Evolutionary conservation across 2,329 filamentous ascomycete species (phyloP).

Genomic region (Stachybotrys echinatus): DNA sequence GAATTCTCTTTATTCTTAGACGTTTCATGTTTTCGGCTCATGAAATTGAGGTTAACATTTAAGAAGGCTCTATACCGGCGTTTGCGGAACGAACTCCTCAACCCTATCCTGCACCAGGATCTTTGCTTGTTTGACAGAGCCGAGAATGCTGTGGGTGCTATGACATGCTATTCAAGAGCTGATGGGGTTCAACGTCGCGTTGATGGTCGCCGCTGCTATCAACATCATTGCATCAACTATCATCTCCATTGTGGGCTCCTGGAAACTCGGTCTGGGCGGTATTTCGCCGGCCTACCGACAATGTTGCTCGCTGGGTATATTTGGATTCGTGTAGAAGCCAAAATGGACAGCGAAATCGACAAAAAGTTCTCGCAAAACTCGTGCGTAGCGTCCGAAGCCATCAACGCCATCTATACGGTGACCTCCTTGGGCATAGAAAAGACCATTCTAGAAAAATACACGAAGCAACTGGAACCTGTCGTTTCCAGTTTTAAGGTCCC

Average conservation of each 20-base stretch:
- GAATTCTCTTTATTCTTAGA: neutral
- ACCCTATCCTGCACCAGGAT: slow-evolving; percentile 31
- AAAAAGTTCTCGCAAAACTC: slow-evolving; percentile 24
- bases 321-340: slow-evolving; percentile 28
- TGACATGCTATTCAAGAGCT: slow-evolving; percentile 34
- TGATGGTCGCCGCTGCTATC: slow-evolving; percentile 31
- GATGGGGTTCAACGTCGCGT: slow-evolving; percentile 35
- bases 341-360: slow-evolving; percentile 24
- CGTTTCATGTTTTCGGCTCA: neutral
- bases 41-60: neutral
- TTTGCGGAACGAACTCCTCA: slow-evolving; percentile 25
- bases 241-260: slow-evolving; percentile 37
- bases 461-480: slow-evolving; percentile 18
- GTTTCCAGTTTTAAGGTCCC: slow-evolving; percentile 14
- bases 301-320: slow-evolving; percentile 24
- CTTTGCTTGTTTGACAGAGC: slow-evolving; percentile 35
- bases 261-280: slow-evolving; percentile 44
- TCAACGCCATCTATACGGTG: slow-evolving; percentile 28
- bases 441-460: slow-evolving; percentile 17
- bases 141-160: slow-evolving; percentile 32
- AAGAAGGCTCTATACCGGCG: slow-evolving; percentile 10
- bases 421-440: slow-evolving; percentile 31
- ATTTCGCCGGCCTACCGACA: slow-evolving; percentile 34
- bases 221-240: slow-evolving; percentile 32
- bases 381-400: slow-evolving; percentile 31